Evolutionary conservation across 768 basidiomycete genomes (phyloP), one percentile per base, ranked within the genome.

Genomic region (Leccinum rimulosum): DNA sequence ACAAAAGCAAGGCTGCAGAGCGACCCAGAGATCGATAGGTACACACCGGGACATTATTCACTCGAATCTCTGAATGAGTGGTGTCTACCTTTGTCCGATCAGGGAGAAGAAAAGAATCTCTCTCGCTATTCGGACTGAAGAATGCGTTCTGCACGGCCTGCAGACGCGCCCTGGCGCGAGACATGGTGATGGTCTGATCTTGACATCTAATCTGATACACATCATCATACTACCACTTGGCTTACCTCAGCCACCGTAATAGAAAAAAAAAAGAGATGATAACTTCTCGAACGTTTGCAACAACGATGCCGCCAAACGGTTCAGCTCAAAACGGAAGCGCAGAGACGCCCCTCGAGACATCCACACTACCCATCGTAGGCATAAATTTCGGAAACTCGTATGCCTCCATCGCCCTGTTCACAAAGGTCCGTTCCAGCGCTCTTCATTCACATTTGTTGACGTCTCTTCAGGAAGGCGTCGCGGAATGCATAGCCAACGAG

Each of bases 371-470:
- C 0, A 84, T 95, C 58, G 83, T 98, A 50, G 97, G 96, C 50
- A 93, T 99, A 76, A 98, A 96, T 78, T 90, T 98, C 72, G 97
- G 96, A 17, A 94, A 96, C 74, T 88, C 92, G 33, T 98, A 88
- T 72, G 93, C 95, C 12, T 94, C 93, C 35, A 95, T 99, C 67
- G 93, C 96, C 25, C 91, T 98, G 50, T 88, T 97, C 69, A 93
- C 91, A 66, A 98, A 97, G 83, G 95, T 91, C 51, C 27, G 83
- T 69, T 11, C 25, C 14, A 28, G 40, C 50, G 53, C 52, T 38
- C 9, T 28, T 7, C 31, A 27, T 19, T 25, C 30, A 22, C 27
- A 12, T 0, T 56, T 55, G n/a, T 54, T 14, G 12, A 59, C 25
- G 14, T 8, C 19, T 15, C 3, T 31, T 25, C 62, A 95, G 93